phyloP scores from a whole-genome alignment of 2,329 filamentous ascomycete genomes.

The Elsinoe batatas region DNA sequence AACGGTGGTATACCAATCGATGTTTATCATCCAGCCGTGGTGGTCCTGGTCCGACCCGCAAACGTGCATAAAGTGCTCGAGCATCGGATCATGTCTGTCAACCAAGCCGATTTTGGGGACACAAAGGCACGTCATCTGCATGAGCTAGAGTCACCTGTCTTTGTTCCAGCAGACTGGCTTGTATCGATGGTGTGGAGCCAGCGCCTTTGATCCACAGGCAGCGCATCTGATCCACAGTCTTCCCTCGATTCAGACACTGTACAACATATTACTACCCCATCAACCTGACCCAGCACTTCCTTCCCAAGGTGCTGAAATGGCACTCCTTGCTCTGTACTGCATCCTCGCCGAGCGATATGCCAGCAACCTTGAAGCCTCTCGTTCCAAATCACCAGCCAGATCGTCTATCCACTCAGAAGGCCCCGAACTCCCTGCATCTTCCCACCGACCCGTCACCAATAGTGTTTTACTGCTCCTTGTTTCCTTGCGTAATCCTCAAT shows the following conservation, averaged over 20 bases:
- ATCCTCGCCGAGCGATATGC: background rate
- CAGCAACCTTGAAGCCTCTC: background rate
- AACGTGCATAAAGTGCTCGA: background rate
- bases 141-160: background rate
- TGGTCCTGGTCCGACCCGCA: background rate
- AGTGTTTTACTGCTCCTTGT: background rate
- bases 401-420: too few relatives aligned
- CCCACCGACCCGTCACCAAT: background rate
- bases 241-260: background rate
- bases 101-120: background rate
- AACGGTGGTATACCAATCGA: background rate
- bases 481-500: slow-evolving; percentile 49
- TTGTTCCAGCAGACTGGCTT: too few relatives aligned
- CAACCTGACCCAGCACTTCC: too few relatives aligned
- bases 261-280: background rate
- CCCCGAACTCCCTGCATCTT: background rate
- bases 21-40: background rate
- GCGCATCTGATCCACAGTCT: too few relatives aligned
- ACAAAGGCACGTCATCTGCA: background rate
- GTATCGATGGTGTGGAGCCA: too few relatives aligned
- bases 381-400: background rate
- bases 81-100: background rate
- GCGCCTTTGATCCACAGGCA: too few relatives aligned
- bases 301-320: too few relatives aligned
- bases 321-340: too few relatives aligned